Percentiles rank a stretch among this genome's conserved stretches.
Evolutionary conservation across 495 filamentous ascomycete species (phyloP).

Genomic region (Venustampulla echinocandica): DNA sequence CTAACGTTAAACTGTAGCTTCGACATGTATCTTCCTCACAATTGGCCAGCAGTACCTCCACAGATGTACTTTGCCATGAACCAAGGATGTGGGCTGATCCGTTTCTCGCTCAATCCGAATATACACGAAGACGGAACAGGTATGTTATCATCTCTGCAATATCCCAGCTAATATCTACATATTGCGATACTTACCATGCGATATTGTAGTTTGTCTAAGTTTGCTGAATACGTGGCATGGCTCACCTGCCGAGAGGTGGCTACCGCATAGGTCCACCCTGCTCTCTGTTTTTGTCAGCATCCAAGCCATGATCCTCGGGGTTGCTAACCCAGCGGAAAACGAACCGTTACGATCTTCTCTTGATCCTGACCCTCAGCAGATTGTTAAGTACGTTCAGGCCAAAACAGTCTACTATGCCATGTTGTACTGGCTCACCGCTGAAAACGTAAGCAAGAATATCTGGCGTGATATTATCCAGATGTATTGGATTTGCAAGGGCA

Average conservation of each 20-base stretch:
- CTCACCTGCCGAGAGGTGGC: constrained; percentile 36
- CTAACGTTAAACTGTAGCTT: constrained; percentile 28
- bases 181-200: not conserved
- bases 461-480: constrained; percentile 12
- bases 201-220: constrained; percentile 44
- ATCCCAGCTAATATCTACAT: not conserved
- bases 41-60: constrained; percentile 44
- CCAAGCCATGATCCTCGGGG: no score
- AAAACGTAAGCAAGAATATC: not conserved
- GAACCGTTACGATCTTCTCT: constrained; percentile 5
- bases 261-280: constrained; percentile 42
- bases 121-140: constrained; percentile 47
- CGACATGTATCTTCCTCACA: constrained; percentile 37
- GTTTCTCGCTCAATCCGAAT: constrained; percentile 47
- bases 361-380: constrained; percentile 14
- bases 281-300: constrained; percentile 52
- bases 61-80: constrained; percentile 43
- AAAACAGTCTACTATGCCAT: constrained; percentile 39
- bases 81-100: constrained; percentile 26
- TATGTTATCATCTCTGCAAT: constrained; percentile 22
- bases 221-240: constrained; percentile 52
- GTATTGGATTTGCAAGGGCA: constrained; percentile 14
- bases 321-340: constrained; percentile 47
- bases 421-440: constrained; percentile 35
- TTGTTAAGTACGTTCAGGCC: constrained; percentile 26